Base-by-base conservation (phyloP, 257 asterid genomes). In the Craterostigma plantagineum region DNA sequence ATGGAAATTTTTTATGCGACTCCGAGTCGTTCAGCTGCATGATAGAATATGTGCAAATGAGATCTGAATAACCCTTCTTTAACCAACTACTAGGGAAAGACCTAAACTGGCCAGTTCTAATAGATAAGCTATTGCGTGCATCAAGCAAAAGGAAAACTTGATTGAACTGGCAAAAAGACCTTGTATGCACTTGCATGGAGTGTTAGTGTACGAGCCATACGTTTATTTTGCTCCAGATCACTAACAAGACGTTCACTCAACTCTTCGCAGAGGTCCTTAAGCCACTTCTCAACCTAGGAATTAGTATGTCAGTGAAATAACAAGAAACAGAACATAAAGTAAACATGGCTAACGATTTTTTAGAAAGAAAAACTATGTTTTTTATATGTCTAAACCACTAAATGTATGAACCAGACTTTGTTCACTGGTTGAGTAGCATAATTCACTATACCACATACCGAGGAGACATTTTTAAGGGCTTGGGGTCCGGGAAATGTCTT, bases 401-500 rank as follows among this genome's bases (percentile, higher is more conserved):
- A 23, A 6, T 16, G 33, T 1, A 10, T 8, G 8, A 16, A 43
- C 1, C 33, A 43, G 30, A 43, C 33, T 36, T 8, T 4, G 16
- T 11, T 11, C 9, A 40, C 13, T 3, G 13, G 2, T 40, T 16
- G 16, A 40, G 16, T 14, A 8, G 3, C 16, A 5, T 16, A n/a
- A 40, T n/a, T 11, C 13, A 40, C 16, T 43, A 40, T 38, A 50
- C 46, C 23, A 55, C 71, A 17, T 70, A 87, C 98, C 35, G 77
- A 57, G 45, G 75, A 51, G 50, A 74, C 43, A 34, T 64, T 71
- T 70, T 51, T 82, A 57, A 87, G 95, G 53, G 98, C 93, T 60
- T 69, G 72, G 33, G 54, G 71, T 53, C 95, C 98, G 47, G 92
- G 98, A 62, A 87, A 87, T 50, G 98, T 73, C 75, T 87, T 87